These are phyloP conservation scores for Cyberlindnera mycetangii DNA, from an alignment of 805 yeast species.

Conservation along the genomic window DNA sequence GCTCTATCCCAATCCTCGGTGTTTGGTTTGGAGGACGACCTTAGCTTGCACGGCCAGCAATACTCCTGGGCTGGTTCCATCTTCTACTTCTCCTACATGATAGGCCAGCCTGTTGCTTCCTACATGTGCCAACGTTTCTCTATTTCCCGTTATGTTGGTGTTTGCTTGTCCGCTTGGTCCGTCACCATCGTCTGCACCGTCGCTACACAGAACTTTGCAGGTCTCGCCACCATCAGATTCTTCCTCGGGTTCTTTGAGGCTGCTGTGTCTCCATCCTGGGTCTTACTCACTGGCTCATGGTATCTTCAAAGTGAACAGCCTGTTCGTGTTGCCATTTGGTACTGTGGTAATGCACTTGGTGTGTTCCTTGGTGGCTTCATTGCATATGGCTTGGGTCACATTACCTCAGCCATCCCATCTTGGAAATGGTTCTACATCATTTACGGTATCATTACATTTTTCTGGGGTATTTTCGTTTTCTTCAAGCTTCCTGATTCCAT, in stretches of 20 bases:
- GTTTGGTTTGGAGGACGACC: conserved; percentile 23
- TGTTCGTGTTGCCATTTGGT: conserved; percentile 35
- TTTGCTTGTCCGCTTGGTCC: background rate
- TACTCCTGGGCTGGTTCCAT: conserved; percentile 9
- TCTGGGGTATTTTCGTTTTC: conserved; percentile 31
- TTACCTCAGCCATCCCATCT: conserved; percentile 23
- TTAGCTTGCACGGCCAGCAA: background rate
- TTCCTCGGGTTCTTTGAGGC: conserved; percentile 11
- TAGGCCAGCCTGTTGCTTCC: conserved; percentile 1
- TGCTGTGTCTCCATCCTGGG: conserved; percentile 32
- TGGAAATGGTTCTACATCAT: conserved; percentile 28
- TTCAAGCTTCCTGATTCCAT: conserved; percentile 38
- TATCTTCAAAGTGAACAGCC: conserved; percentile 33
- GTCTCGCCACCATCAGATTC: conserved; percentile 7
- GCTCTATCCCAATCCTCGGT: conserved; percentile 48
- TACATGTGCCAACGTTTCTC: conserved; percentile 2
- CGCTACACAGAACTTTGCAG: conserved; percentile 7
- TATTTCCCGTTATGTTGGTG: conserved; percentile 2
- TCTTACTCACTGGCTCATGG: conserved; percentile 34
- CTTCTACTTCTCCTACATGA: conserved; percentile 8
- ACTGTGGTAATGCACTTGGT: conserved; percentile 32
- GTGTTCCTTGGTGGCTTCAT: conserved; percentile 27
- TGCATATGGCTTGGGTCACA: conserved; percentile 28
- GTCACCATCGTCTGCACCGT: conserved; percentile 1
- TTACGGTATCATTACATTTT: conserved; percentile 36